A percentile compares a stretch with the other conserved stretches of the same genome.
Evolutionary conservation across 257 asterid species (phyloP).

Genomic region (Plantago ovata): DNA sequence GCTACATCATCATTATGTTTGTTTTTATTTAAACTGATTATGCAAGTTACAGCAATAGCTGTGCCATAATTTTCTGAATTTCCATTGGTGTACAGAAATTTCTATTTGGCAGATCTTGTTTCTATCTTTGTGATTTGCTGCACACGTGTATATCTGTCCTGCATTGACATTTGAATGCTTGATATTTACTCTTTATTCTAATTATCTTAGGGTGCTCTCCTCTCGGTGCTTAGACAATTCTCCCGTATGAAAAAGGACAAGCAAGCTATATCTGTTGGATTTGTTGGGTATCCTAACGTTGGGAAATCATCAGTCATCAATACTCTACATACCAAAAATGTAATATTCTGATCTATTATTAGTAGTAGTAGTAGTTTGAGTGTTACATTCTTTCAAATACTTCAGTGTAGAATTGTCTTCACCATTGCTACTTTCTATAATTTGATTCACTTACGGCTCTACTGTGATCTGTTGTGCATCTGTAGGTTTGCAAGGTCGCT

Average conservation of each 20-base stretch:
- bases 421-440: neutral
- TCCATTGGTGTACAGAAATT: neutral
- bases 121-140: neutral
- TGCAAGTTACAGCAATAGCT: neutral
- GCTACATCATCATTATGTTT: neutral
- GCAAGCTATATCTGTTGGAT: too few species aligned
- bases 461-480: constrained; percentile 12
- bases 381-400: constrained; percentile 12
- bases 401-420: neutral
- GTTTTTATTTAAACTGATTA: neutral
- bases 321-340: constrained; percentile 94
- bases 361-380: constrained; percentile 10
- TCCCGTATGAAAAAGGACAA: too few species aligned
- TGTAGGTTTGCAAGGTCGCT: constrained; percentile 92
- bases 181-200: neutral
- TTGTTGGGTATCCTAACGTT: too few species aligned
- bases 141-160: neutral
- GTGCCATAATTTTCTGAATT: neutral
- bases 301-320: constrained; percentile 97
- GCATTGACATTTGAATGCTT: constrained; percentile 7
- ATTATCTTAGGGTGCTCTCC: constrained; percentile 69
- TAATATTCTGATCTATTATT: constrained; percentile 21
- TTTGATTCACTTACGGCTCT: neutral
- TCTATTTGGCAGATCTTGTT: neutral
- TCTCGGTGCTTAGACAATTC: constrained; percentile 72